Evolutionary conservation across 148 eudicot genomes (phyloP).

Genomic region (Fallopia convolvulus): DNA sequence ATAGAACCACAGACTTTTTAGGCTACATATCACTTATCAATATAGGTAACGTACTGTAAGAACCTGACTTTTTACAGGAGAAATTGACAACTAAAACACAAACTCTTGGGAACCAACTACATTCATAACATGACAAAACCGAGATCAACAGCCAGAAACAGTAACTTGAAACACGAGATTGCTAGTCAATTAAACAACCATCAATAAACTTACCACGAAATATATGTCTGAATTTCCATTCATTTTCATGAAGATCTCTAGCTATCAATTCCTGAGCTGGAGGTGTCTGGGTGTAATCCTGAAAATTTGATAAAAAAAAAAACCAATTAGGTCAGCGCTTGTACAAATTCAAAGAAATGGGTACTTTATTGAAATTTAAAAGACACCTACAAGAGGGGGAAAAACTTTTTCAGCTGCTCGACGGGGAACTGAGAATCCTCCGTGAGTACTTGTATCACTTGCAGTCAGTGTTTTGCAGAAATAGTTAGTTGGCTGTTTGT

Average conservation of each 20-base stretch:
- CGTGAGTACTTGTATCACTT: conserved; percentile 75
- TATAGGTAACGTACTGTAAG: neutral
- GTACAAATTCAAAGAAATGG: neutral
- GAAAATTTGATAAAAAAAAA: neutral
- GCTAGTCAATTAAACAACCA: conserved; percentile 2
- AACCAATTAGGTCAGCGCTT: neutral
- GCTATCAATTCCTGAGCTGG: conserved; percentile 67
- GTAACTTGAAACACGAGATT: neutral
- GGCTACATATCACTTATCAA: neutral
- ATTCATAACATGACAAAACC: neutral
- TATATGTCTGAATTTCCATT: conserved; percentile 72
- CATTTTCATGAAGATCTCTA: conserved; percentile 69
- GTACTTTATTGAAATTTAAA: neutral
- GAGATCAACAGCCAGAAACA: neutral
- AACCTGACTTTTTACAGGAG: neutral
- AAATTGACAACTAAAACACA: neutral
- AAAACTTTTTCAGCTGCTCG: conserved; percentile 74
- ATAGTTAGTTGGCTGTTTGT: conserved; percentile 63
- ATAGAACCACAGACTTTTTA: too few relatives aligned
- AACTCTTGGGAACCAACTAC: neutral
- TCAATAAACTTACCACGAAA: conserved; percentile 46
- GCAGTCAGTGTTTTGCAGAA: conserved; percentile 68
- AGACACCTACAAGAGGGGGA: conserved; percentile 57
- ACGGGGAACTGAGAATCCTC: conserved; percentile 73
- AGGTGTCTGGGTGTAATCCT: conserved; percentile 67